Conservation (phyloP, 2,329 filamentous ascomycete species). For the Fusarium paranaense region DNA sequence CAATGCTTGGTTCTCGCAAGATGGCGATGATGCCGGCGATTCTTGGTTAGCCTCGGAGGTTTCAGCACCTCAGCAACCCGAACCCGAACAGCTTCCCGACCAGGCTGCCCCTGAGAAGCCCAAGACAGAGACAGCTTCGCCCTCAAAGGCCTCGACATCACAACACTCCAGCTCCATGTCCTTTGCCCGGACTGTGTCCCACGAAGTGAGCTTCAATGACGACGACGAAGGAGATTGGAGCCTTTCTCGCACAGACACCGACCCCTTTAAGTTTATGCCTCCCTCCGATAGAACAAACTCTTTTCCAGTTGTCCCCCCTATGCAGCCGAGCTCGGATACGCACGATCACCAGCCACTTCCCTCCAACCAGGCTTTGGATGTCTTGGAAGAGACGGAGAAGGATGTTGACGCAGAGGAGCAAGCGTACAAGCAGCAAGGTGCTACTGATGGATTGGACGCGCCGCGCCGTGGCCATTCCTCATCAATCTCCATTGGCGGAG, state of each 20-base stretch:
- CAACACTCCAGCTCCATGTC: constrained; percentile 72
- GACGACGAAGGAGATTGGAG: constrained; percentile 72
- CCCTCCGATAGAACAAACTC: constrained; percentile 70
- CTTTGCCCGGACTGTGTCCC: constrained; percentile 72
- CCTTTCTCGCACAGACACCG: constrained; percentile 62
- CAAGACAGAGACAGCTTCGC: constrained; percentile 23
- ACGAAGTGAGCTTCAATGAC: constrained; percentile 70
- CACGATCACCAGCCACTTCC: constrained; percentile 55
- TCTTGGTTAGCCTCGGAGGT: constrained; percentile 43
- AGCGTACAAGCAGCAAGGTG: constrained; percentile 38
- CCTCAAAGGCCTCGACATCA: constrained; percentile 49
- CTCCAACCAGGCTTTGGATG: constrained; percentile 64
- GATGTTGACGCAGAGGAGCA: constrained; percentile 59
- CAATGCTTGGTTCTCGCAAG: constrained; percentile 38
- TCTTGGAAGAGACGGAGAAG: constrained; percentile 65
- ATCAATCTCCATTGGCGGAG: constrained; percentile 57
- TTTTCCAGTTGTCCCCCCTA: constrained; percentile 67
- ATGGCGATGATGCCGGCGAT: constrained; percentile 36
- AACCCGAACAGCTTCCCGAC: constrained; percentile 14
- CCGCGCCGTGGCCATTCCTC: constrained; percentile 38
- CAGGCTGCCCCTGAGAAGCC: constrained; percentile 24
- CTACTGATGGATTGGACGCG: constrained; percentile 16
- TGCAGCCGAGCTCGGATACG: constrained; percentile 43
- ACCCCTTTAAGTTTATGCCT: constrained; percentile 71
- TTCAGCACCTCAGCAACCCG: constrained; percentile 11